phyloP scores from a whole-genome alignment of 352 stramenopile genomes.

The Phytophthora pistaciae region DNA sequence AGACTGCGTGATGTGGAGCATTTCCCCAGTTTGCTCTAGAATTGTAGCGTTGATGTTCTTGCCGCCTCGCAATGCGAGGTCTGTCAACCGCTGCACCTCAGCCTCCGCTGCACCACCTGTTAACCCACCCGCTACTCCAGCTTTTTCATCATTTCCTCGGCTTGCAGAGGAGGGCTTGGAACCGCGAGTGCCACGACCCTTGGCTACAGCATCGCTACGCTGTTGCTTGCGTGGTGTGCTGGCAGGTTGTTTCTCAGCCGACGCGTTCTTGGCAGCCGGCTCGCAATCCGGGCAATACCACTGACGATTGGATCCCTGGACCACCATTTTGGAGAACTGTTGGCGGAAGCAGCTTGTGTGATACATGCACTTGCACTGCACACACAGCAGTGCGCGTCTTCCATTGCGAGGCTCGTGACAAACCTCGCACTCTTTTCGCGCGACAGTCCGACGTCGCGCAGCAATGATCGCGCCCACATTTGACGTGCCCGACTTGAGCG shows the following conservation, averaged over 20 bases:
- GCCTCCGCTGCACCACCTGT: slow-evolving; percentile 37
- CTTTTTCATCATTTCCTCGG: slow-evolving; percentile 35
- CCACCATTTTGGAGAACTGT: slow-evolving; percentile 77
- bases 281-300: slow-evolving; percentile 89
- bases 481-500: slow-evolving; percentile 63
- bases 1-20: slow-evolving; percentile 69
- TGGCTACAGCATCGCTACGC: slow-evolving; percentile 39
- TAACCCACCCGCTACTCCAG: slow-evolving; percentile 10
- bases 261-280: slow-evolving; percentile 33
- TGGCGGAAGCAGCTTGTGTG: slow-evolving; percentile 88
- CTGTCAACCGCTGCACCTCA: slow-evolving; percentile 73
- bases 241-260: slow-evolving; percentile 42
- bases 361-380: slow-evolving; percentile 86
- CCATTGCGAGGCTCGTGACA: slow-evolving; percentile 82
- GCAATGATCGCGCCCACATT: slow-evolving; percentile 78
- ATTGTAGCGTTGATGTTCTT: slow-evolving; percentile 83
- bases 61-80: slow-evolving; percentile 71
- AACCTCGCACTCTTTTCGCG: slow-evolving; percentile 76
- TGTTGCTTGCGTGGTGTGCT: slow-evolving; percentile 51
- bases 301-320: slow-evolving; percentile 67
- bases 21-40: slow-evolving; percentile 81
- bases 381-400: slow-evolving; percentile 79
- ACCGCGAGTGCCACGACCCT: slow-evolving; percentile 28
- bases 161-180: slow-evolving; percentile 24
- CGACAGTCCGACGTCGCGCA: slow-evolving; percentile 68